A percentile compares a stretch with the other conserved stretches of the same genome.
Evolutionary conservation across 2,329 filamentous ascomycete species (phyloP).

Genomic region (Penicillium sp.): DNA sequence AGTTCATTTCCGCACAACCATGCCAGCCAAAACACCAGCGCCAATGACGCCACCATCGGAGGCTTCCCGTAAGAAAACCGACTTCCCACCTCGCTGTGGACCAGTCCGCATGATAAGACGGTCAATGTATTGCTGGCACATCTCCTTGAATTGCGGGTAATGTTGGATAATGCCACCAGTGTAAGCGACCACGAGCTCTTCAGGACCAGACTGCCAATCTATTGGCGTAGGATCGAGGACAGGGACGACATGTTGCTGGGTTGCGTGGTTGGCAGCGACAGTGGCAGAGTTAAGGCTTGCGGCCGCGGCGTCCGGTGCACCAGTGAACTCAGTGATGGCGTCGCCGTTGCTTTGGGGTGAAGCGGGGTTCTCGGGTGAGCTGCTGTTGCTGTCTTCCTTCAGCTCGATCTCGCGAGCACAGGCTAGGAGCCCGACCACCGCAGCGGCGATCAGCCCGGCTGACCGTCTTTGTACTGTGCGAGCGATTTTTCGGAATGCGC

Average conservation of each 20-base stretch:
- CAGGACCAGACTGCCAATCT: constrained; percentile 47
- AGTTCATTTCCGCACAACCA: constrained; percentile 35
- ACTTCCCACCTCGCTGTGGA: constrained; percentile 49
- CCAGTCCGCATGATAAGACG: constrained; percentile 49
- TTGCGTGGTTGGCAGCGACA: constrained; percentile 9
- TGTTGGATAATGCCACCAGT: constrained; percentile 79
- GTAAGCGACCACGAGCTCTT: constrained; percentile 73
- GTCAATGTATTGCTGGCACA: constrained; percentile 69
- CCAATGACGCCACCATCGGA: constrained; percentile 57
- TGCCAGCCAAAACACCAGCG: constrained; percentile 55
- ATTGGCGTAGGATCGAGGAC: constrained; percentile 36
- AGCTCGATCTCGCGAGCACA: constrained; percentile 65
- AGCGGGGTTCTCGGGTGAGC: constrained; percentile 34
- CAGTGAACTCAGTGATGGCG: constrained; percentile 16
- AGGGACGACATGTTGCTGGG: constrained; percentile 37
- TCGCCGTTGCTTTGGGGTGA: constrained; percentile 31
- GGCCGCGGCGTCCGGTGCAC: constrained; percentile 9
- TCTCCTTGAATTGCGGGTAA: constrained; percentile 70
- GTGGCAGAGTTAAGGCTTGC: constrained; percentile 1
- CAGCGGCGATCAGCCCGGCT: constrained; percentile 71
- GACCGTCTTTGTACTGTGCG: constrained; percentile 70
- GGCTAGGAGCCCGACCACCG: constrained; percentile 67
- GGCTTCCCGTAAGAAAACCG: constrained; percentile 54
- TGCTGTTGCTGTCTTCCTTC: constrained; percentile 41
- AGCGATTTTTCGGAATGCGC: constrained; percentile 64